A percentile compares a stretch with the other conserved stretches of the same genome.
Evolutionary conservation across 192 early-diverging fungal species (phyloP).

Genomic region (Backusella luteola): DNA sequence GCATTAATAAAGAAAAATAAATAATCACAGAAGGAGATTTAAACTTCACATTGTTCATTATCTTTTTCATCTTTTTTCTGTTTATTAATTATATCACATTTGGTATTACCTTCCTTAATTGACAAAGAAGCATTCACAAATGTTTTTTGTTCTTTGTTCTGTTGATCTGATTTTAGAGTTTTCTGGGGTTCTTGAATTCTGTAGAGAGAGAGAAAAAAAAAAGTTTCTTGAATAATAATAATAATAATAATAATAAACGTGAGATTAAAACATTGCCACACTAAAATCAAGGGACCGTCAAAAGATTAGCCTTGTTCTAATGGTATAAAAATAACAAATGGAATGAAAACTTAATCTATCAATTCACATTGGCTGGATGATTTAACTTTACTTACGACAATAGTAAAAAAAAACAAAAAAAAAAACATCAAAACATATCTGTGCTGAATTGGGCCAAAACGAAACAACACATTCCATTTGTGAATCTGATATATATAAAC

Average conservation of each 20-base stretch:
- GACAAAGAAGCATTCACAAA: no score
- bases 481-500: background rate
- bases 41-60: background rate
- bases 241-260: no score
- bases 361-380: background rate
- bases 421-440: background rate
- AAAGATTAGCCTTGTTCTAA: no score
- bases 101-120: background rate
- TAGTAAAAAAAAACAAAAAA: background rate
- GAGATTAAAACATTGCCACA: no score
- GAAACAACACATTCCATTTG: constrained; percentile 6
- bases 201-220: no score
- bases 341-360: no score
- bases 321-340: no score
- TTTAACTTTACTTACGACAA: background rate
- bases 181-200: no score
- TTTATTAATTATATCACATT: background rate
- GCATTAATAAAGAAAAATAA: background rate
- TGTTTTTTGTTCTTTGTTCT: no score
- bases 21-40: background rate
- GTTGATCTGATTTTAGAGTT: no score
- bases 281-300: no score
- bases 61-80: background rate
- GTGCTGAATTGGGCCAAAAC: background rate
- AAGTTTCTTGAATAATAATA: no score